phyloP scores from a whole-genome alignment of 352 stramenopile species.

The Phytophthora constricta region DNA sequence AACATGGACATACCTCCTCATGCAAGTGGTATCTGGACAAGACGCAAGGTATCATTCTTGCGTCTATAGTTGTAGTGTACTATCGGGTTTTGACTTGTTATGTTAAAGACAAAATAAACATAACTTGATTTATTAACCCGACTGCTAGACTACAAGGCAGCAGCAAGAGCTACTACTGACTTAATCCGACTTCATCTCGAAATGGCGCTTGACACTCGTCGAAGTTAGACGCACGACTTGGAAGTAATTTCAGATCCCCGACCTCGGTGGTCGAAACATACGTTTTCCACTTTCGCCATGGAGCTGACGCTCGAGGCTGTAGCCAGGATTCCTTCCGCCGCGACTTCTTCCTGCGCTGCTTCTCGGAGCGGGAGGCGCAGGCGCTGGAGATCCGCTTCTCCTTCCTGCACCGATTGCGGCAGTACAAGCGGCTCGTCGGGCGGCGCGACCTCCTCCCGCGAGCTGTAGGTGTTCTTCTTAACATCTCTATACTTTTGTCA shows the following conservation, averaged over 20 bases:
- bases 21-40: no score
- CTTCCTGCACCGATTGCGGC: conserved; percentile 61
- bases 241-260: not conserved
- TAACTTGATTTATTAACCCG: no score
- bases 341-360: conserved; percentile 65
- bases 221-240: no score
- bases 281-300: conserved; percentile 4
- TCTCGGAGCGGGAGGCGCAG: conserved; percentile 52
- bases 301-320: conserved; percentile 65
- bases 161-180: no score
- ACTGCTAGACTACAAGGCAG: no score
- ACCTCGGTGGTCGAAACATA: not conserved
- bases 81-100: no score
- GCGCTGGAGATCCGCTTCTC: conserved; percentile 62
- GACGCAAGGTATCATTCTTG: no score
- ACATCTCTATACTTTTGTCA: not conserved
- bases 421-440: conserved; percentile 65
- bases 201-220: no score
- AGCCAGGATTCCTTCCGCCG: conserved; percentile 60
- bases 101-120: no score
- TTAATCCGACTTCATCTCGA: no score
- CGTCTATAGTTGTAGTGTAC: no score
- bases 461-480: conserved; percentile 37
- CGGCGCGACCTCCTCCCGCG: conserved; percentile 49
- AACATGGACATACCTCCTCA: no score